phyloP scores from a whole-genome alignment of 179 eudicot genomes.

The Sideroxylon spinosum region DNA sequence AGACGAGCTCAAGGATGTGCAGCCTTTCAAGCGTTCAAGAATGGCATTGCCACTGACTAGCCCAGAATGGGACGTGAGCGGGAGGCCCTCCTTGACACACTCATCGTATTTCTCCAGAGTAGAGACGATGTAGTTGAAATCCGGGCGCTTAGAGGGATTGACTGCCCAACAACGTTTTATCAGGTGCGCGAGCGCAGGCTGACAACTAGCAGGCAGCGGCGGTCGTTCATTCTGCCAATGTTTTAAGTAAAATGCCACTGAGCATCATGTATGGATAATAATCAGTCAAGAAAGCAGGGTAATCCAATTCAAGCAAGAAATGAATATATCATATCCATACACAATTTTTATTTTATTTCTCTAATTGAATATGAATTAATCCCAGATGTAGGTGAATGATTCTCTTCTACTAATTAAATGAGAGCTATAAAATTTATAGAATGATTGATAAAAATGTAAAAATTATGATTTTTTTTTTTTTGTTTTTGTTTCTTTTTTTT shows the following conservation, averaged over 20 bases:
- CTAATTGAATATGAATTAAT: no score
- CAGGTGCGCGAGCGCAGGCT: conserved; percentile 82
- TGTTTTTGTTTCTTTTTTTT: no score
- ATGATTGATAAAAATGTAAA: no score
- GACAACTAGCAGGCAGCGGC: conserved; percentile 85
- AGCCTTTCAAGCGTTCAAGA: conserved; percentile 63
- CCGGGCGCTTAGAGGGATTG: conserved; percentile 92
- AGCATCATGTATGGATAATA: not conserved
- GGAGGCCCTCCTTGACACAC: conserved; percentile 88
- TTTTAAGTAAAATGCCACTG: not conserved
- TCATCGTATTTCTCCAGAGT: conserved; percentile 73
- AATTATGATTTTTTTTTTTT: no score
- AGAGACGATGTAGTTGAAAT: conserved; percentile 69
- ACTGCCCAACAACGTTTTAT: conserved; percentile 86
- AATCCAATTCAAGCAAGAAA: no score
- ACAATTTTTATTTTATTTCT: no score
- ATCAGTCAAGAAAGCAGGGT: no score
- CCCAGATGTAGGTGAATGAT: no score
- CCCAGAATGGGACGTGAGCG: conserved; percentile 56
- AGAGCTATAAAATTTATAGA: no score
- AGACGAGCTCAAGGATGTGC: conserved; percentile 50
- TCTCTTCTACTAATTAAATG: no score
- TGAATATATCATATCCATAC: no score
- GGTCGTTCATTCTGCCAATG: conserved; percentile 73
- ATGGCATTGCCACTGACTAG: conserved; percentile 48